Base-by-base conservation (phyloP, 2,329 filamentous ascomycete species). In the Phyllosticta citriasiana region DNA sequence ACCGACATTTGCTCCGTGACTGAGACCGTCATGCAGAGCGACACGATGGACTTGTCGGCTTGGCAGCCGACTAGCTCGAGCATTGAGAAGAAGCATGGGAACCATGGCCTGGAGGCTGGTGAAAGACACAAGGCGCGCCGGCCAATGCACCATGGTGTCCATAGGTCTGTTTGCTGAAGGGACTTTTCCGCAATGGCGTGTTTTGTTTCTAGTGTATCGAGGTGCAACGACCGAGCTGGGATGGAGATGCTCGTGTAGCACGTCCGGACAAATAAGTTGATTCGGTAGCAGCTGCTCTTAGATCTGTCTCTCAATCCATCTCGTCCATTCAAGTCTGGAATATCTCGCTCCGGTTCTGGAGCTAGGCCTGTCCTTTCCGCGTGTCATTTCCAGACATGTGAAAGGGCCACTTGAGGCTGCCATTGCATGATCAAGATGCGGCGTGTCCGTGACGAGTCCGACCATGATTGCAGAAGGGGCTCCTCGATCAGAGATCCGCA, bases 1-100 rank as follows among this genome's bases (percentile, higher is more conserved):
- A 74, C 78, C 1, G 85, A 88, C 69, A 80, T 88, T 33, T 79
- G 80, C 63, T 70, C 76, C 8, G 81, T 85, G 6, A 88, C 85
- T 3, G 82, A 88, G 74, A 77, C 71, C 53, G 69, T 88, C 62
- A 85, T 88, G 69, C 76, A 78, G 14, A 77, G 77, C 35, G 79
- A 81, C 65, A 70, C 75, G 40, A 69, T 78, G 9, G 84, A 87
- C 63, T 67, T 86, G 53, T 72, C 76, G 7, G 74, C 73, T 22
- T 73, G 79, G 64, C 73, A 77, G 65, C 73, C 71, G 5, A 67
- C 68, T 8, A 62, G 67, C 12, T 65, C 64, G 27, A 65, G 63
- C 33, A 51, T 76, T 7, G 76, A 77, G 65, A 76, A 75, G 63
- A 64, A 70, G 57, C 70, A 72, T 59, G 60, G 66, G 19, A 69